These are phyloP conservation scores for Arctium minus DNA, from an alignment of 129 eudicot species.

Conservation along the genomic window DNA sequence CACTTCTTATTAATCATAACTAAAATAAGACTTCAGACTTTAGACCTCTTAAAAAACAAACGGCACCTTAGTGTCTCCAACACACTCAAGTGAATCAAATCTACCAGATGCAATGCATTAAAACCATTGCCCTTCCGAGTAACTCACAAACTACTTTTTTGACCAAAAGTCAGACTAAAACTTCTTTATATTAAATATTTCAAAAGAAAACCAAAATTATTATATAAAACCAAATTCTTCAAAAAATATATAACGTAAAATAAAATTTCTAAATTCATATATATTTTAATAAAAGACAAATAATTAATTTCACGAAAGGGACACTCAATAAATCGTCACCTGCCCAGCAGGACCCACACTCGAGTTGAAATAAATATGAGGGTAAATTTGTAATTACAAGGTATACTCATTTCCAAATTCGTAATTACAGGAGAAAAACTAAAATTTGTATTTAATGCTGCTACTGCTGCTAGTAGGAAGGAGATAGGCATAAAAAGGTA, in stretches of 20 bases:
- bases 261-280: no score
- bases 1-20: no score
- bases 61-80: no score
- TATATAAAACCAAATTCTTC: background rate
- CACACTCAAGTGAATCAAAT: conserved; percentile 13
- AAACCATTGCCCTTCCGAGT: background rate
- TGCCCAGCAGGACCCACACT: conserved; percentile 11
- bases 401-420: conserved; percentile 23
- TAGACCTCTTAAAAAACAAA: no score
- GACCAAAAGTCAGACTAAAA: conserved; percentile 18
- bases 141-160: conserved; percentile 2
- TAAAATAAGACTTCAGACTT: no score
- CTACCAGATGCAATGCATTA: conserved; percentile 14
- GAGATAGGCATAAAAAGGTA: background rate
- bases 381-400: conserved; percentile 21
- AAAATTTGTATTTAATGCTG: conserved; percentile 4
- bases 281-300: background rate
- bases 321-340: conserved; percentile 13
- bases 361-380: background rate
- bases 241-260: no score
- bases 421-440: background rate
- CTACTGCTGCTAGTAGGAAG: background rate
- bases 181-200: background rate
- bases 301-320: background rate
- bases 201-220: background rate